Evolutionary conservation across 441 rosid genomes (phyloP).

Genomic region (Mallotus repandus): DNA sequence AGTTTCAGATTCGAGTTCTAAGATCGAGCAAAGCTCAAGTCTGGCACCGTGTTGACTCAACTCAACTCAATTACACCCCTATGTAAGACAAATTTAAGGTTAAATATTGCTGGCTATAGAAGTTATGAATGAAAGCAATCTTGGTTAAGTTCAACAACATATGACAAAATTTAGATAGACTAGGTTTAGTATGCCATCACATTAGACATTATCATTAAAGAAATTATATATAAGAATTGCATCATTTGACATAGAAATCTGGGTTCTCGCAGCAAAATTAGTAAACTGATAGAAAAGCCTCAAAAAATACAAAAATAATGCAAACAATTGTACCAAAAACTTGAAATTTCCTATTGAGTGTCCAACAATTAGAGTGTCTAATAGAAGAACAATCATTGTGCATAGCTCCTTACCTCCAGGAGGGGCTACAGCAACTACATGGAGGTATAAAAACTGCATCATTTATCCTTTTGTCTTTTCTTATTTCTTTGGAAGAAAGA

Average conservation of each 20-base stretch:
- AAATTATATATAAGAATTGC: not conserved
- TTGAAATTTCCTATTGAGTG: not conserved
- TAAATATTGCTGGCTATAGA: slow-evolving; percentile 1
- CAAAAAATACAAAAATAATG: no score
- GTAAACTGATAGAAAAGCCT: not conserved
- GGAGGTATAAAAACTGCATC: not conserved
- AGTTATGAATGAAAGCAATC: slow-evolving; percentile 9
- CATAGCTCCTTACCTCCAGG: not conserved
- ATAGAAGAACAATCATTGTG: not conserved
- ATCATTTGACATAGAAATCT: no score
- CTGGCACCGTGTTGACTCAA: no score
- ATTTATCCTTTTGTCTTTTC: not conserved
- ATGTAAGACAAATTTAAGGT: not conserved
- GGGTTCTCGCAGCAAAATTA: not conserved
- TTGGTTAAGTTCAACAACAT: not conserved
- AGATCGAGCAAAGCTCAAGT: no score
- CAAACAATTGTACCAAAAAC: not conserved
- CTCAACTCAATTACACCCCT: no score
- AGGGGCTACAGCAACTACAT: not conserved
- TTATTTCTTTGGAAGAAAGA: not conserved
- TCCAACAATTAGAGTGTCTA: not conserved
- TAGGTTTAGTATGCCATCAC: not conserved
- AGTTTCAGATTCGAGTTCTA: no score
- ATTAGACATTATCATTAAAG: not conserved
- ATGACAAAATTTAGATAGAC: slow-evolving; percentile 7